phyloP scores from a whole-genome alignment of 345 rosid species.

The Microcos paniculata region DNA sequence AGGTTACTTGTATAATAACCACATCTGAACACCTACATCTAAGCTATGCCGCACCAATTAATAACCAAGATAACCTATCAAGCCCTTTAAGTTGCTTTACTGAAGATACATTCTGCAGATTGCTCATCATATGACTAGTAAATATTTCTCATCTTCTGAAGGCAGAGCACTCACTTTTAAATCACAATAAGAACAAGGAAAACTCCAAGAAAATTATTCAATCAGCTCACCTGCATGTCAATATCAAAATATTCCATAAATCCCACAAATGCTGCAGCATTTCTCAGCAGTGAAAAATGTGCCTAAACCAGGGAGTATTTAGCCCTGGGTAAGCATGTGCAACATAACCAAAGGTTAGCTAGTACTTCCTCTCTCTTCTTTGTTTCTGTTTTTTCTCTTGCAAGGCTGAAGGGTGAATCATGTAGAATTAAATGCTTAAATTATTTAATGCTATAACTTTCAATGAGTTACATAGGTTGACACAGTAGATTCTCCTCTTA shows the following conservation, averaged over 20 bases:
- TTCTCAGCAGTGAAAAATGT: background rate
- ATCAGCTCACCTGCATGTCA: background rate
- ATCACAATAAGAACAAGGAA: background rate
- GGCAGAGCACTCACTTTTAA: background rate
- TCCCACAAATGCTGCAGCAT: background rate
- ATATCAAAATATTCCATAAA: conserved; percentile 7
- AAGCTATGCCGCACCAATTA: background rate
- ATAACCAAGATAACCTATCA: background rate
- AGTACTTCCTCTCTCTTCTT: background rate
- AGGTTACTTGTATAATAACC: background rate
- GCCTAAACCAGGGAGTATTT: background rate
- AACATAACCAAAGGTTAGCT: background rate
- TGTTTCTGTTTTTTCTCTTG: background rate
- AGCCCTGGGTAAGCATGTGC: background rate
- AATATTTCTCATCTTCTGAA: background rate
- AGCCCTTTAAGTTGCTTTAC: background rate
- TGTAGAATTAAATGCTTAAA: background rate
- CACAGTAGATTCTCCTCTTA: background rate
- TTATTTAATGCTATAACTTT: background rate
- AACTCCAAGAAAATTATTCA: conserved; percentile 1
- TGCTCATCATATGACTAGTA: background rate
- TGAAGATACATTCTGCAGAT: background rate
- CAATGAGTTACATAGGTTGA: background rate
- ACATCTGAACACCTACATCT: background rate
- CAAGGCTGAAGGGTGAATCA: background rate